Percentiles rank a stretch among this genome's conserved stretches.
These are phyloP conservation scores for Gnaphalium uliginosum DNA, from an alignment of 129 eudicot species.

Conservation along the genomic window DNA sequence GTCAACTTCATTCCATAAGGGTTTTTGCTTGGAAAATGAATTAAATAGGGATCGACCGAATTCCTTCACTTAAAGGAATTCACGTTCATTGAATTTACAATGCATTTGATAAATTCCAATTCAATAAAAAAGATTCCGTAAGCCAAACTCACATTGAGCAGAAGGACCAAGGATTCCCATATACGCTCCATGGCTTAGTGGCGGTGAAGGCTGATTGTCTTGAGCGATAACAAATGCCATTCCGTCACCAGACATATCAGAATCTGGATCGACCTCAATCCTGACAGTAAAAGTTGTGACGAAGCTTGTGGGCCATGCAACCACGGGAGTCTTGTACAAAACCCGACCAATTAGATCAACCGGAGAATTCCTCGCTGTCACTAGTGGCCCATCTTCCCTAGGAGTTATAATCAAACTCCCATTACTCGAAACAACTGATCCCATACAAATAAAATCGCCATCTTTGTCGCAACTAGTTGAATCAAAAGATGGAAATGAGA, in stretches of 20 bases:
- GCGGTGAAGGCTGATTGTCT: constrained; percentile 56
- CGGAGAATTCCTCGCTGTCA: neutral
- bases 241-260: constrained; percentile 53
- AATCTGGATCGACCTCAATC: constrained; percentile 36
- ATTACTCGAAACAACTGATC: constrained; percentile 44
- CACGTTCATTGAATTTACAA: no score
- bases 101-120: no score
- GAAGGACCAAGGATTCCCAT: constrained; percentile 58
- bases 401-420: constrained; percentile 58
- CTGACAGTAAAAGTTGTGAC: constrained; percentile 53
- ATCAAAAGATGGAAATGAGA: constrained; percentile 56
- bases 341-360: constrained; percentile 43
- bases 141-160: constrained; percentile 48
- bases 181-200: constrained; percentile 56
- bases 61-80: no score
- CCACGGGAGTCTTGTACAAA: constrained; percentile 46
- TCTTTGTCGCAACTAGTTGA: constrained; percentile 40
- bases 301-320: constrained; percentile 64
- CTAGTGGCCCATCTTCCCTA: neutral
- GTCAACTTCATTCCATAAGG: no score
- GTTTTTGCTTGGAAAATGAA: no score
- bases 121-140: no score
- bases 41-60: no score
- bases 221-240: constrained; percentile 66
- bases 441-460: constrained; percentile 57